phyloP scores from a whole-genome alignment of 73 alveolate species.

The Symbiodinium natans region DNA sequence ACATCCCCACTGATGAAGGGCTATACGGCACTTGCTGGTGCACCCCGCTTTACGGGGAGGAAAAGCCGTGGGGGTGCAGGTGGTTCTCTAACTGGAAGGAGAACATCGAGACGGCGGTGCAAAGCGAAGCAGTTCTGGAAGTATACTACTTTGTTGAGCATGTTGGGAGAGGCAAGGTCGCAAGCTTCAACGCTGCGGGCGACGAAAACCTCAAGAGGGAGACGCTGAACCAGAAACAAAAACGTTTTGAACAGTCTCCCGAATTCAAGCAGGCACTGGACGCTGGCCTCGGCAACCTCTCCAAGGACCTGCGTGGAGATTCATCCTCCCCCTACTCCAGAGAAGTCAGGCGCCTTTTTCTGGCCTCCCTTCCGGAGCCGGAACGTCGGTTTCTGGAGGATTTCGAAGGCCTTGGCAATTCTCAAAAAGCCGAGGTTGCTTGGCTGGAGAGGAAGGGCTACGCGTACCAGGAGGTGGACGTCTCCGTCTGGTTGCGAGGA shows the following conservation, averaged over 20 bases:
- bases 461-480: not conserved
- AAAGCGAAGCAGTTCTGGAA: not conserved
- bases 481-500: not conserved
- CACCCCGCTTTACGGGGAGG: slow-evolving; percentile 31
- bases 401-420: slow-evolving; percentile 30
- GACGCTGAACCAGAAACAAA: not conserved
- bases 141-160: not conserved
- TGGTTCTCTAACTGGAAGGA: slow-evolving; percentile 23
- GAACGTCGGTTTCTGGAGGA: not conserved
- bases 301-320: not conserved
- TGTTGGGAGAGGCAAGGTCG: slow-evolving; percentile 14
- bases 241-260: not conserved
- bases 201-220: not conserved
- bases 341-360: not conserved
- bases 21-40: slow-evolving; percentile 30
- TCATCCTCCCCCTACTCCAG: slow-evolving; percentile 13
- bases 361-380: not conserved
- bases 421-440: slow-evolving; percentile 54
- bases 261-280: not conserved
- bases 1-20: not conserved
- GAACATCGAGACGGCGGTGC: not conserved
- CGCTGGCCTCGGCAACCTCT: slow-evolving; percentile 6
- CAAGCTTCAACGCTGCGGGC: not conserved
- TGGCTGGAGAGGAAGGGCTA: slow-evolving; percentile 59
- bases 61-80: slow-evolving; percentile 40